Base-by-base conservation (phyloP, 495 filamentous ascomycete species). In the Hypoxylon fragiforme region DNA sequence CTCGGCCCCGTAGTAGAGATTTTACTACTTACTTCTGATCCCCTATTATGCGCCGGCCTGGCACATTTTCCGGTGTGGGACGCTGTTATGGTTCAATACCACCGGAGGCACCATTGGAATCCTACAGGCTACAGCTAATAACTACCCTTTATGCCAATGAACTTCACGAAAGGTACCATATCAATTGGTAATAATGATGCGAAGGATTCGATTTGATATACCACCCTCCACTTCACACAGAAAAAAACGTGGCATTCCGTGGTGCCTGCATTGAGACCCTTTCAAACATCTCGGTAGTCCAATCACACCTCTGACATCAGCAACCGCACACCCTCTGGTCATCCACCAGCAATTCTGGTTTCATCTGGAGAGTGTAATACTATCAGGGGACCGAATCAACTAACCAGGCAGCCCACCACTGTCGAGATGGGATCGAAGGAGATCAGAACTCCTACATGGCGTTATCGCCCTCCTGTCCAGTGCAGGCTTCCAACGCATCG, bases 211-310 rank as follows among this genome's bases (percentile, higher is more conserved):
- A 4, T 4, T 15, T 14, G 44, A 28, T 45, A 52, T 62, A 47
- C 52, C 44, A 62, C 58, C 58, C 58, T 62, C 58, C 52, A 15
- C 46, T 41, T 38, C 31, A 32, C 22, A 14, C 20, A 42, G 21
- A 50, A 46, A 61, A n/a, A 62, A 62, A 62, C 58, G 58, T 62
- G 58, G 58, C 58, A 52, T 4, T 56, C 58, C 58, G 52, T 31
- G 52, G 53, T 48, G 22, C 58, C 58, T 62, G 52, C 56, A 47
- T 57, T 57, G 48, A 36, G 53, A 62, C 57, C 50, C 51, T 45
- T 46, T 55, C 41, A 54, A 45, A 61, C 43, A 22, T 14, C 32
- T 48, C 58, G 58, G 58, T 44, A 62, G 52, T 62, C 58, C 47
- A 44, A 57, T 43, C 52, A 48, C 52, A 31, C 48, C 52, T 57